These are phyloP conservation scores for Camellia granthamiana DNA, from an alignment of 148 eudicot species.

Conservation along the genomic window DNA sequence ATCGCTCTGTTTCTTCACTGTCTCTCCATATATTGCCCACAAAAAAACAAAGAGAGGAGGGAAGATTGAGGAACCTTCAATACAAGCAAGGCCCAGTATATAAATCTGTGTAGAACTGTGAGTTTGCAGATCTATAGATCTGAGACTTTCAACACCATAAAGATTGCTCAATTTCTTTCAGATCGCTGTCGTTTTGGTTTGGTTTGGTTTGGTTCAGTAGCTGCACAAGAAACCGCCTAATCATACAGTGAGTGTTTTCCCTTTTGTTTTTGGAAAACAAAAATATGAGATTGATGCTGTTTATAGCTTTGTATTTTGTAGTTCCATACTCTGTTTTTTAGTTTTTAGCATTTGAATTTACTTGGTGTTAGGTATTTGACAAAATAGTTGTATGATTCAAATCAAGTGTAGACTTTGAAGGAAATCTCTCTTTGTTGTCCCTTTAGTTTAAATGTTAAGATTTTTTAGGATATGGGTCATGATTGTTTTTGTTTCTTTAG, in stretches of 20 bases:
- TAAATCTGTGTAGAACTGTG: constrained; percentile 22
- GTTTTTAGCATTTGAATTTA: constrained; percentile 7
- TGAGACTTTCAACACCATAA: constrained; percentile 19
- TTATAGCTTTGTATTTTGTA: background rate
- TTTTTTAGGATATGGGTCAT: background rate
- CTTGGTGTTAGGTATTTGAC: background rate
- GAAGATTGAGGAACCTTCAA: background rate
- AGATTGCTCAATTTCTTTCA: constrained; percentile 17
- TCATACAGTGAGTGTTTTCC: constrained; percentile 19
- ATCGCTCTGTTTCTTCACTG: background rate
- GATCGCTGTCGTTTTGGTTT: constrained; percentile 37
- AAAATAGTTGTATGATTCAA: background rate
- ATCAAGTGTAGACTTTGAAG: background rate
- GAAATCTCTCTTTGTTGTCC: background rate
- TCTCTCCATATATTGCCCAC: background rate
- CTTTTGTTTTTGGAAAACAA: background rate
- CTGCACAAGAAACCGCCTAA: constrained; percentile 9
- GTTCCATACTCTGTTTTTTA: background rate
- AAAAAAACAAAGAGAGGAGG: background rate
- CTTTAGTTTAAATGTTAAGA: background rate
- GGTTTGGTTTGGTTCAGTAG: constrained; percentile 17
- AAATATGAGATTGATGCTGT: background rate
- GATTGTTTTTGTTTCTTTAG: background rate
- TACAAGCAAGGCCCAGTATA: background rate
- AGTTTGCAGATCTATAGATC: constrained; percentile 53